phyloP scores from a whole-genome alignment of 2,329 filamentous ascomycete genomes.

The Rasamsonia emersonii region DNA sequence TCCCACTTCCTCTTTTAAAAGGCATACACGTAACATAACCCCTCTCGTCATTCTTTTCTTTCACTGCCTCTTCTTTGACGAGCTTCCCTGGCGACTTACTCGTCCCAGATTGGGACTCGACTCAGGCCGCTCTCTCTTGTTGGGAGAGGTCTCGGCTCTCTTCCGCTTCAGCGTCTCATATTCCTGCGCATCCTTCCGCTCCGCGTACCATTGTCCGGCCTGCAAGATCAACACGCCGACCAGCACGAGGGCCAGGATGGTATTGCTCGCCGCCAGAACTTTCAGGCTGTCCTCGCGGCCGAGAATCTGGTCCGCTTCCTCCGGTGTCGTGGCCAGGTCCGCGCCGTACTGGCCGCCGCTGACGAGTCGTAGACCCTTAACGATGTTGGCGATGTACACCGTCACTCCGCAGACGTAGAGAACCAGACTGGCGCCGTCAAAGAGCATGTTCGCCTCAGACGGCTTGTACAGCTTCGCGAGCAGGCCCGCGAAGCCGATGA shows the following conservation, averaged over 20 bases:
- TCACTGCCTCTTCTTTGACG: conserved; percentile 24
- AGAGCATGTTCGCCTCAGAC: conserved; percentile 88
- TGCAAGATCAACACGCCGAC: conserved; percentile 88
- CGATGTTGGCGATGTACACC: conserved; percentile 92
- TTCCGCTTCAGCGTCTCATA: conserved; percentile 54
- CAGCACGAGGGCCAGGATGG: conserved; percentile 84
- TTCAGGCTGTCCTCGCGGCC: conserved; percentile 81
- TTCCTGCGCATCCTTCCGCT: conserved; percentile 83
- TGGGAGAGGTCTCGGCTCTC: conserved; percentile 35
- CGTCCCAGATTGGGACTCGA: conserved; percentile 8
- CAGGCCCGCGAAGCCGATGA: conserved; percentile 79
- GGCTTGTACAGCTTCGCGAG: conserved; percentile 92
- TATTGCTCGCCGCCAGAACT: conserved; percentile 89
- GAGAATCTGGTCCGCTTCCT: conserved; percentile 59
- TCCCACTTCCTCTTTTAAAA: too few relatives aligned
- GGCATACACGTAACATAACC: too few relatives aligned
- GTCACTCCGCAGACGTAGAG: conserved; percentile 78
- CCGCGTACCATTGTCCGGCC: conserved; percentile 97
- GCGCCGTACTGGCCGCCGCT: conserved; percentile 60
- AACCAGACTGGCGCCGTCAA: conserved; percentile 66
- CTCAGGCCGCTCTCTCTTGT: conserved; percentile 10
- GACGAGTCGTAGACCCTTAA: conserved; percentile 84
- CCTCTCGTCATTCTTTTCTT: too few relatives aligned
- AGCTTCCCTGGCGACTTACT: conserved; percentile 17
- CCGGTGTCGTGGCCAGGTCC: conserved; percentile 25